Evolutionary conservation across 2,329 filamentous ascomycete species (phyloP), one percentile per base, ranked within the genome.

Genomic region (Gliomastix tumulicola): DNA sequence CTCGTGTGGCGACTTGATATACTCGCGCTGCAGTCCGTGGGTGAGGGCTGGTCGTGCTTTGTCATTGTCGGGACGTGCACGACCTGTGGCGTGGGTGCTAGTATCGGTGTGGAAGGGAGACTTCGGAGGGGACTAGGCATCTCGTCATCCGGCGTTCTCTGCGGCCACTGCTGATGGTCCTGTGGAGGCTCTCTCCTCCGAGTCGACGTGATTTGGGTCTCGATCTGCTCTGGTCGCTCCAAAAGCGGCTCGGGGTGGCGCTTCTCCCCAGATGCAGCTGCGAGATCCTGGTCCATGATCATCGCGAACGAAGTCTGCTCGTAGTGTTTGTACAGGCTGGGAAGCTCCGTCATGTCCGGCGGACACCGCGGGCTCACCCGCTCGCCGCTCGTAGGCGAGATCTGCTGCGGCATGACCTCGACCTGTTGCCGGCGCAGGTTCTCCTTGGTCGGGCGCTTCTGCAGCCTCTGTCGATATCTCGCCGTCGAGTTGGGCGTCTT

Each of bases 251-350:
- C 22, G 8, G 20, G 36, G 15, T 39, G 25, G 7, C 20, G 21
- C 12, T 34, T 30, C 7, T 33, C 38, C 15, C 54, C 49, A n/a
- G n/a, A n/a, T n/a, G n/a, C n/a, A n/a, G n/a, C n/a, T n/a, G n/a
- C n/a, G n/a, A n/a, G n/a, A n/a, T n/a, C n/a, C n/a, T n/a, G n/a
- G n/a, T n/a, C n/a, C 27, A 62, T 50, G 4, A 66, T 53, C 27
- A 69, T 54, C 12, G 65, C 65, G 39, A 73, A 68, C 0, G 71
- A 68, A 60, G 69, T 69, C 44, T 74, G 65, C 49, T 78, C 74
- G 46, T 79, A 77, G 46, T 78, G 71, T 38, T 74, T 60, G 46
- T 78, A 77, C 4, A 79, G 56, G 36, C 68, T 67, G 30, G 71
- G 61, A 17, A 76, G 50, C 4, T 65, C 66, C 13, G 57, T 53